Evolutionary conservation across 2,329 filamentous ascomycete species (phyloP), one percentile per base, ranked within the genome.

Genomic region (Colletotrichum theobromicola): DNA sequence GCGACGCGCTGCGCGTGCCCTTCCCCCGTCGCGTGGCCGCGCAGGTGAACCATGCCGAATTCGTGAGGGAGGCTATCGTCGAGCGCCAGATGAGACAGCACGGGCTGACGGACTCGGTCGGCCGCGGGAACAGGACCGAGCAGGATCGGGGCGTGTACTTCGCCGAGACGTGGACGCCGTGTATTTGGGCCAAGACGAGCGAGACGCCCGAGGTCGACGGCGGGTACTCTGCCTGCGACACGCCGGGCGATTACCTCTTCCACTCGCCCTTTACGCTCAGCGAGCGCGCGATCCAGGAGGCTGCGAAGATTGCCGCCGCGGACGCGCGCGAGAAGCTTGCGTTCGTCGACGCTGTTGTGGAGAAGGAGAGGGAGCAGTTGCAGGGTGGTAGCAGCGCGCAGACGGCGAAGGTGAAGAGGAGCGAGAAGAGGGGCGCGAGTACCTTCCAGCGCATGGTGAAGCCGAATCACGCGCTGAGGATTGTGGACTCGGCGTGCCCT

Each of bases 211-310:
- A 75, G 21, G 57, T 34, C 3, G 62, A 42, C 2, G 72, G 68
- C 8, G 68, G 21, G 5, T 75, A 67, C 30, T 34, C 68, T 12
- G 72, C 68, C 7, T 91, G 90, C 77, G 80, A 84, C 4, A 78
- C 80, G 4, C 87, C 87, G 2, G 81, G 87, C 16, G 82, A 87
- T 15, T 87, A 89, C 74, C 81, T 92, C 4, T 91, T 90, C 79
- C 88, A 86, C 79, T 88, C 89, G 63, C 82, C 84, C 1, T 90
- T 90, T 55, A 87, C 84, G 1, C 80, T 91, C 7, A 79, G 78
- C 37, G 80, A 83, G 70, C 78, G 81, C n/a, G 83, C 83, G 15
- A 67, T 75, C 50, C 57, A 68, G n/a, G 57, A 77, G 64, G 64
- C 73, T 18, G 75, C 76, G 15, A 66, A 34, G 30, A 42, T 72